Evolutionary conservation across 495 filamentous ascomycete genomes (phyloP).

Genomic region (Stereocaulon alpinum): DNA sequence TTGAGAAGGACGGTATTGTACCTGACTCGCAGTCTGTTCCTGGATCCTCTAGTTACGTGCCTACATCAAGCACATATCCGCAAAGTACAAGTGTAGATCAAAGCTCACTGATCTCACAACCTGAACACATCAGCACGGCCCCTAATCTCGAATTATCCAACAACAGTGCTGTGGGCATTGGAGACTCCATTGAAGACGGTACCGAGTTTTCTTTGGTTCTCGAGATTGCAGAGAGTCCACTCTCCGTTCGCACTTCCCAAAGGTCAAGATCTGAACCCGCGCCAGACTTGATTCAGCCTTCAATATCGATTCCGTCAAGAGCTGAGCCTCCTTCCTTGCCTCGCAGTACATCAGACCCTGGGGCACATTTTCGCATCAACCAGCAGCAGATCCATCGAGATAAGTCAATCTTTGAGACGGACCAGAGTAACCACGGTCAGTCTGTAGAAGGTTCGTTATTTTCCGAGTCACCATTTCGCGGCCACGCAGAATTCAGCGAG

Average conservation of each 20-base stretch:
- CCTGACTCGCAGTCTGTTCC: conserved; percentile 23
- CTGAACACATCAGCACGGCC: not conserved
- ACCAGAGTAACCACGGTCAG: not conserved
- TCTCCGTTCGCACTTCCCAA: not conserved
- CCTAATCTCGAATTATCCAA: not conserved
- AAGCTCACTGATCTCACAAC: not conserved
- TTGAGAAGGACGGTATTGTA: conserved; percentile 7
- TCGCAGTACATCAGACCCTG: conserved; percentile 7
- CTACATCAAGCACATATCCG: conserved; percentile 4
- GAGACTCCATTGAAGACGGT: not conserved
- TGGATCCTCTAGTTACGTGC: conserved; percentile 16
- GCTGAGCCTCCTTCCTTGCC: not conserved
- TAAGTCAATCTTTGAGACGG: not conserved
- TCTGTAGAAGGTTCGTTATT: not conserved
- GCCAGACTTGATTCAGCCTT: not conserved
- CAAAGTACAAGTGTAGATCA: not conserved
- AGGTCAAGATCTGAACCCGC: conserved; percentile 6
- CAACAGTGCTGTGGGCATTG: not conserved
- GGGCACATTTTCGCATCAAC: not conserved
- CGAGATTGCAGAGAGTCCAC: not conserved
- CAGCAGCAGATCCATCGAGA: not conserved
- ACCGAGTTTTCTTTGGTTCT: conserved; percentile 1
- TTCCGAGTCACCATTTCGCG: not conserved
- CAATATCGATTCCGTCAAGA: not conserved
- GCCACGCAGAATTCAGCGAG: not conserved